Evolutionary conservation across 768 basidiomycete genomes (phyloP), one percentile per base, ranked within the genome.

Genomic region (Filobasidium floriforme): DNA sequence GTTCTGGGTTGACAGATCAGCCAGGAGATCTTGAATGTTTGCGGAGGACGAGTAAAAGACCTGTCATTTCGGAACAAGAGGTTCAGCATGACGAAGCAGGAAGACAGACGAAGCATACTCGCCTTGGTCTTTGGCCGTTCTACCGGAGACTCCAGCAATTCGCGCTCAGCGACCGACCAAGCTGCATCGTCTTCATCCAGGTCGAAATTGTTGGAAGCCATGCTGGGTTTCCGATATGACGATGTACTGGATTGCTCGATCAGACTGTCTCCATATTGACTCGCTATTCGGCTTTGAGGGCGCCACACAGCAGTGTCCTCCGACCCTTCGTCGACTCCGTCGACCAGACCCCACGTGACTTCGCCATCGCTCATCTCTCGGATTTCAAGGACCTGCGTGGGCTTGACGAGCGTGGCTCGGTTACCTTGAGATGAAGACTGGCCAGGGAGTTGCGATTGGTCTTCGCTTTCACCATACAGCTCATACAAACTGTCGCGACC

Each of bases 341-440:
- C 65, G 15, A 66, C 49, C 14, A 66, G 7, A 41, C 65, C 51
- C 65, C 65, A 66, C 0, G 54, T 61, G 32, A 60, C 60, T 26
- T 66, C 59, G 24, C 65, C 65, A 54, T 66, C 65, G 37, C 60
- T 61, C 65, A 66, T 61, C 41, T 66, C 65, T 14, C 65, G 57
- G 40, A 60, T 60, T 29, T 60, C 59, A 3, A 60, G 24, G 24
- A 32, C 54, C 24, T 57, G 54, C 14, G 6, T 28, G 18, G 54
- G 26, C n/a, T 51, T 18, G 24, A 24, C 24, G 46, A 12, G 24
- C 18, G 4, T 6, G 5, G 24, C 3, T 24, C 46, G 46, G 24
- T 24, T 12, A 19, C 19, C 19, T 51, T 4, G 12, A 3, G 46
- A 51, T 51, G 24, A 37, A 37, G 32, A 9, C 32, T 37, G 32